Evolutionary conservation across 1,139 yeast genomes (phyloP).

Genomic region (Lodderomyces orthopsilosis): DNA sequence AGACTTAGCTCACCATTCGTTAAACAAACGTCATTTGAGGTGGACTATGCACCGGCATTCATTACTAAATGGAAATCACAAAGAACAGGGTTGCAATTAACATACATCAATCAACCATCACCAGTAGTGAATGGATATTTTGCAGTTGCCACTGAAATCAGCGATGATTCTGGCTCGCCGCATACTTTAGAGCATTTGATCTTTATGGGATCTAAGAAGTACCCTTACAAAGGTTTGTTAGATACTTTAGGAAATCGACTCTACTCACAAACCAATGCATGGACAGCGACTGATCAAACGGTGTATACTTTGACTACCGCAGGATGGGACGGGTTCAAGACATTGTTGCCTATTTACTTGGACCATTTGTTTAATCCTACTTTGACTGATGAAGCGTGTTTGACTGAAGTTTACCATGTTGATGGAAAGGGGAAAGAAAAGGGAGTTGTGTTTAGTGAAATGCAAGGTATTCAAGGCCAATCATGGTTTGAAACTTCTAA

Average conservation of each 20-base stretch:
- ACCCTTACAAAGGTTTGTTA: constrained; percentile 87
- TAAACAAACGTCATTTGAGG: constrained; percentile 50
- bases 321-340: constrained; percentile 93
- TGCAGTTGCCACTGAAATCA: constrained; percentile 91
- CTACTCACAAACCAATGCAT: constrained; percentile 89
- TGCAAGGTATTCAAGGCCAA: constrained; percentile 89
- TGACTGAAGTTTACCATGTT: constrained; percentile 92
- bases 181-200: constrained; percentile 94
- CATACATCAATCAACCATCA: constrained; percentile 73
- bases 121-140: constrained; percentile 92
- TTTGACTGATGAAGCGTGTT: constrained; percentile 82
- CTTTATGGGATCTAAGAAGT: constrained; percentile 89
- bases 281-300: constrained; percentile 96
- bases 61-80: constrained; percentile 69
- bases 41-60: constrained; percentile 61
- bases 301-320: constrained; percentile 90
- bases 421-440: constrained; percentile 90
- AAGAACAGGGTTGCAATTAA: constrained; percentile 80
- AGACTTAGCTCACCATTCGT: constrained; percentile 25
- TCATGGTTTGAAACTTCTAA: constrained; percentile 70
- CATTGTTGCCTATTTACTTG: constrained; percentile 80
- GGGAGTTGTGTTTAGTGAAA: constrained; percentile 96
- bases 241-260: constrained; percentile 85
- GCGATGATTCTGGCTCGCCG: constrained; percentile 87
- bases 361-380: constrained; percentile 88